Evolutionary conservation across 352 stramenopile genomes (phyloP).

Genomic region (Blastocystis sp.): DNA sequence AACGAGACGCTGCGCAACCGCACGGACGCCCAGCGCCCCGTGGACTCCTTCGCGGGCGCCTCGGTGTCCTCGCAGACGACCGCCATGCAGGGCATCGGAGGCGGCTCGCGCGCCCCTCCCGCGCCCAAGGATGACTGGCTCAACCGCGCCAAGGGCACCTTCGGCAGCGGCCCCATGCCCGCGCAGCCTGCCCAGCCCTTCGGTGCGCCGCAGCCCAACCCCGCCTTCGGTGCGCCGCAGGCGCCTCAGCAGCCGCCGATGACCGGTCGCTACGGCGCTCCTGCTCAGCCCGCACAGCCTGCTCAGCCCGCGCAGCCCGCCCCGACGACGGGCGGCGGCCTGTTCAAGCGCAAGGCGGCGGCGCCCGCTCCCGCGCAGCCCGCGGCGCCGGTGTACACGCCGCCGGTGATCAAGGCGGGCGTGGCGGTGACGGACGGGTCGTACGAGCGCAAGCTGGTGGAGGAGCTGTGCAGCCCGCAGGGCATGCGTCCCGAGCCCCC

Average conservation of each 20-base stretch:
- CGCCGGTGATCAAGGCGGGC: slow-evolving; percentile 52
- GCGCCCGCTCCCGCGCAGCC: neutral
- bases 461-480: slow-evolving; percentile 63
- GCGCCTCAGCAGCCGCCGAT: neutral
- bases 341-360: slow-evolving; percentile 31
- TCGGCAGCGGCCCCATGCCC: neutral
- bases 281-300: neutral
- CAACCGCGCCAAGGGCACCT: slow-evolving; percentile 53
- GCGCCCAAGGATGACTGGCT: slow-evolving; percentile 65
- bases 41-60: slow-evolving; percentile 52
- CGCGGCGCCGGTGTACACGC: slow-evolving; percentile 43
- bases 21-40: slow-evolving; percentile 4
- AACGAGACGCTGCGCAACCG: slow-evolving; percentile 62
- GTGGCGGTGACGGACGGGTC: slow-evolving; percentile 44
- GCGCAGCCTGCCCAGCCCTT: slow-evolving; percentile 1
- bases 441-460: slow-evolving; percentile 68
- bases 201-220: neutral
- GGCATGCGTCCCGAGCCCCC: slow-evolving; percentile 62
- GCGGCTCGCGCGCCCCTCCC: slow-evolving; percentile 45
- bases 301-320: neutral
- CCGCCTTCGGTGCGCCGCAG: neutral
- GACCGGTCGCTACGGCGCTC: slow-evolving; percentile 38
- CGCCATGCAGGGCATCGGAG: slow-evolving; percentile 55
- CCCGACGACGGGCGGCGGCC: neutral
- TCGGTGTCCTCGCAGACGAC: neutral